These are phyloP conservation scores for Lodderomyces beijingensis DNA, from an alignment of 1,139 yeast species.

Conservation along the genomic window DNA sequence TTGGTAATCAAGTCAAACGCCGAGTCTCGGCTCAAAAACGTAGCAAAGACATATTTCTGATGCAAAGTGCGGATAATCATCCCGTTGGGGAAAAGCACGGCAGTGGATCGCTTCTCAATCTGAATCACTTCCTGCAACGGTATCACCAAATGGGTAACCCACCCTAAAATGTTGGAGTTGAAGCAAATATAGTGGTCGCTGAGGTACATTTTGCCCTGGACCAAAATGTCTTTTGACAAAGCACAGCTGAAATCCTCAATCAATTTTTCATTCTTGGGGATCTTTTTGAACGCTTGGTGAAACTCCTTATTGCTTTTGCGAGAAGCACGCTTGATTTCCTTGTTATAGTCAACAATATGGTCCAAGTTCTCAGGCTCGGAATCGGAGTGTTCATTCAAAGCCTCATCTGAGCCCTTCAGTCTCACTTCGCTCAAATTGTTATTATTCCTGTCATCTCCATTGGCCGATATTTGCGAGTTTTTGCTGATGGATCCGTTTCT, in stretches of 20 bases:
- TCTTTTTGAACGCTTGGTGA: conserved; percentile 55
- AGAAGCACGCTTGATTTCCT: conserved; percentile 25
- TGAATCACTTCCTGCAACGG: conserved; percentile 68
- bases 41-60: conserved; percentile 68
- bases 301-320: conserved; percentile 57
- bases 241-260: conserved; percentile 73
- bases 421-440: conserved; percentile 4
- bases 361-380: conserved; percentile 15
- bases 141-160: conserved; percentile 64
- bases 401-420: conserved; percentile 6
- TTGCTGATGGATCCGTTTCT: conserved; percentile 8
- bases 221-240: conserved; percentile 60
- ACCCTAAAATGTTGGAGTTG: conserved; percentile 69
- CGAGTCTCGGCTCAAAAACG: conserved; percentile 63
- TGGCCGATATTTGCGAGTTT: conserved; percentile 5
- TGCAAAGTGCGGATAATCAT: conserved; percentile 67
- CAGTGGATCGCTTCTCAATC: conserved; percentile 68
- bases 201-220: conserved; percentile 68
- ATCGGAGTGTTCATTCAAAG: conserved; percentile 6
- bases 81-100: conserved; percentile 72
- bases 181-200: conserved; percentile 59
- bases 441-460: conserved; percentile 6
- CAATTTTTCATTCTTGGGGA: conserved; percentile 50
- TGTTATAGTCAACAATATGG: conserved; percentile 19
- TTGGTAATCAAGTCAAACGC: conserved; percentile 58